Evolutionary conservation across 1,284 basidiomycete genomes (phyloP), one percentile per base, ranked within the genome.

Genomic region (Coniferiporia sulphurascens): DNA sequence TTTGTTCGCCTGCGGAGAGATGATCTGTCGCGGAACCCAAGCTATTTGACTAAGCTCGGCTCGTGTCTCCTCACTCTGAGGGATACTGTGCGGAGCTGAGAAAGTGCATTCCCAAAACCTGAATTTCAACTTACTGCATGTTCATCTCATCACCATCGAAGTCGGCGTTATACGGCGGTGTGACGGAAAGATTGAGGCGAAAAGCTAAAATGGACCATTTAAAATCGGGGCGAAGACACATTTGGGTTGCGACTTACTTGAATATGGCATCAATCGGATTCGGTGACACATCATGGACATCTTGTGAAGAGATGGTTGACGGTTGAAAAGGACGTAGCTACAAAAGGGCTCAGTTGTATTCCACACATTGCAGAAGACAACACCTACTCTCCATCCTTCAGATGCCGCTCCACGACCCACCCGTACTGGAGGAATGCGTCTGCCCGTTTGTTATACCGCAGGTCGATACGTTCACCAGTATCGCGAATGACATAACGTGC

Each of bases 271-370:
- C 60, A 99, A 78, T 71, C 93, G 94, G 53, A 99, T 92, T 45
- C 97, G 86, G 78, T 99, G 97, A 73, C 93, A 94, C 97, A 99
- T 99, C 97, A 99, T 99, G 80, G 93, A 96, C 97, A 99, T 99
- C 76, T 99, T 99, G 76, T 99, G 97, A 73, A 99, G 75, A 81
- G 88, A 93, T 1, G 97, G 97, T 71, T 99, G 97, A 64, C 97
- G 95, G 74, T 99, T 99, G 81, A 99, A 99, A 54, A 99, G 77
- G 38, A 99, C 93, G 68, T 84, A 98, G 71, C 93, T 95, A 64
- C 7, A 52, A 22, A 57, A 60, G 13, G 38, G 32, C 41, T 65
- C 21, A 66, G 61, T 44, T 9, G 6, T 8, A 65, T 63, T 36
- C 52, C 13, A 8, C 12, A 15, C 38, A 41, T 41, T 2, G 9